Evolutionary conservation across 2,329 filamentous ascomycete genomes (phyloP), one percentile per base, ranked within the genome.

Genomic region (Fusarium algeriense): DNA sequence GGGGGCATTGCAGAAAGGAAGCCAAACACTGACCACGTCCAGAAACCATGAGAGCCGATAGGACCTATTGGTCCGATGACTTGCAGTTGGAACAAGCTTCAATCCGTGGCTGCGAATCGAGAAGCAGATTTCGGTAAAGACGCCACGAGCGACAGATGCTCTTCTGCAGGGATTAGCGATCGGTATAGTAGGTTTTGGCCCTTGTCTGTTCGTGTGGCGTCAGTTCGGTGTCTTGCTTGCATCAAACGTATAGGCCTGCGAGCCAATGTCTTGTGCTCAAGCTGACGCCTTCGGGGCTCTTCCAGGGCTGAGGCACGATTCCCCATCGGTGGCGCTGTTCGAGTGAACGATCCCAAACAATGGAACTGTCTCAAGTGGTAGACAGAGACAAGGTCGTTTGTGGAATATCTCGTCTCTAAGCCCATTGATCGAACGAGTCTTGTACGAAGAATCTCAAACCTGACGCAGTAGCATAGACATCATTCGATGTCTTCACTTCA

Each of bases 71-170:
- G 20, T 56, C 60, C 55, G 49, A 62, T 53, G 52, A 52, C 40
- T 58, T 73, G 64, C 60, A 59, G 23, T 26, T 59, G 41, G 40
- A 54, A 46, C 30, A 46, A 34, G 19, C 49, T 44, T 50, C 32
- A 44, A 55, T 41, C 44, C 57, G 46, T 64, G 50, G 20, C 34
- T 23, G 34, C 43, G 14, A 32, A 45, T 62, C 62, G 54, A 73
- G 65, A 37, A 50, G 35, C 35, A 61, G 48, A 64, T 46, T 52
- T 56, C 32, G 49, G 44, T 56, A 38, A 30, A 13, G 38, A 48
- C 71, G 55, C 69, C 62, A 70, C 71, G 64, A 46, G 44, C 48
- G 37, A 43, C 26, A 26, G 62, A 68, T 67, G 20, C 50, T 50
- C 48, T 46, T 15, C 53, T 70, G 58, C 66, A 61, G 12, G 61